A percentile compares a stretch with the other conserved stretches of the same genome.
phyloP scores from a whole-genome alignment of 305 asterid species.

The Solanum hybrid region DNA sequence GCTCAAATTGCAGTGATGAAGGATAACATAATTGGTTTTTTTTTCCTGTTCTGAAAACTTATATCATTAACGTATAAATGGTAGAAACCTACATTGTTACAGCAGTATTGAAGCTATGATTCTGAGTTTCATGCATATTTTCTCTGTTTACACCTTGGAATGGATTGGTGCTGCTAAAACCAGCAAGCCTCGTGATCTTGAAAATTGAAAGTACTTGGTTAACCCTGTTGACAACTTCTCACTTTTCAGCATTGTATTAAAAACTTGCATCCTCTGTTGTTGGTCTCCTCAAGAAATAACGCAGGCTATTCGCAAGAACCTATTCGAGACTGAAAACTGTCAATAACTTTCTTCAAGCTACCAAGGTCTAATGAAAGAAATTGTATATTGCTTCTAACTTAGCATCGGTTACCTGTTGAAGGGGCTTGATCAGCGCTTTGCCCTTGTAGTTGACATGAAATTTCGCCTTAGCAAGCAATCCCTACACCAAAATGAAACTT shows the following conservation, averaged over 20 bases:
- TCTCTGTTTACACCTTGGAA: neutral
- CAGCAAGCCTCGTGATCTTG: neutral
- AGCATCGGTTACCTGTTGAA: slow-evolving; percentile 54
- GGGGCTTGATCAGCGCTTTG: slow-evolving; percentile 73
- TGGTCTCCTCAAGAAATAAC: slow-evolving; percentile 81
- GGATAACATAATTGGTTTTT: neutral
- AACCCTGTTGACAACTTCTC: neutral
- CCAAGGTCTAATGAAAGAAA: neutral
- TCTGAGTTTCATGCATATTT: neutral
- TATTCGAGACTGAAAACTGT: slow-evolving; percentile 13
- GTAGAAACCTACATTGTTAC: neutral
- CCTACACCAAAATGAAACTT: slow-evolving; percentile 24
- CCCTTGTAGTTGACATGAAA: slow-evolving; percentile 90
- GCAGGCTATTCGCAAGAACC: slow-evolving; percentile 80
- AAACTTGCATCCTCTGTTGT: slow-evolving; percentile 79
- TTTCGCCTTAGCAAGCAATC: slow-evolving; percentile 88
- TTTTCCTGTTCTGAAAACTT: neutral
- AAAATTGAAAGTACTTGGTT: neutral
- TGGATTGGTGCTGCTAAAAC: neutral
- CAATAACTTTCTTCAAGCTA: neutral
- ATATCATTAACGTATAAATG: neutral
- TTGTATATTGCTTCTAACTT: neutral
- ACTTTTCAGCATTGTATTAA: slow-evolving; percentile 20
- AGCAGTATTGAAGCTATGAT: neutral
- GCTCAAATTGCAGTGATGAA: neutral